These are phyloP conservation scores for Penicillium freii DNA, from an alignment of 2,329 filamentous ascomycete species.

Conservation along the genomic window DNA sequence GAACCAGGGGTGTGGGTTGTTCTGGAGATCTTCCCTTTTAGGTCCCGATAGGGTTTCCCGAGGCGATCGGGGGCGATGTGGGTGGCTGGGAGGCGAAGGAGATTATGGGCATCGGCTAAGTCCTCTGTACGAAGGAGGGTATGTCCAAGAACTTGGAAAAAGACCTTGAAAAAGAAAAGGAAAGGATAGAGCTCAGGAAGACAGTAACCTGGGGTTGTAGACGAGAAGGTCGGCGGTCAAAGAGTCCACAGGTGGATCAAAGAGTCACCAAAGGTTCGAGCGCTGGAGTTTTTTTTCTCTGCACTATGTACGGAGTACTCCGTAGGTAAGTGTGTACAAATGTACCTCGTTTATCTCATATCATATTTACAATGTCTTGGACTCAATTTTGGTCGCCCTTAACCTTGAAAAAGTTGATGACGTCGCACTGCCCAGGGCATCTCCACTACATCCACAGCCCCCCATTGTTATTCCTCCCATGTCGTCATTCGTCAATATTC, in stretches of 20 bases:
- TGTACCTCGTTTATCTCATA: background rate
- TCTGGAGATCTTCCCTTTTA: constrained; percentile 1
- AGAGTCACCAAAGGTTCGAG: background rate
- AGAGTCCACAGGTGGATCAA: constrained; percentile 19
- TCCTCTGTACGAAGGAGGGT: background rate
- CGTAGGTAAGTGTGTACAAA: background rate
- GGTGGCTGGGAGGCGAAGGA: background rate
- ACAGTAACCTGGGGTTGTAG: background rate
- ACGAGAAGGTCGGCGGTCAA: background rate
- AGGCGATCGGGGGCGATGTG: constrained; percentile 1
- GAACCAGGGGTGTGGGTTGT: constrained; percentile 4
- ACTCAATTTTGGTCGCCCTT: background rate
- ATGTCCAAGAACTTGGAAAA: background rate
- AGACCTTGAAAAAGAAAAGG: background rate
- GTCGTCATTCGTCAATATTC: constrained; percentile 1
- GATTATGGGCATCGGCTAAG: background rate
- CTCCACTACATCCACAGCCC: background rate
- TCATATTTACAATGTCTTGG: background rate
- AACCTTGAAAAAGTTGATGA: background rate
- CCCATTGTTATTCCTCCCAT: background rate
- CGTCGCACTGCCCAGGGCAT: background rate
- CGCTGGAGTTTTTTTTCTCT: background rate
- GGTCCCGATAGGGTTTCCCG: background rate
- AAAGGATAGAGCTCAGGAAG: background rate
- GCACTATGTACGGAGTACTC: background rate